Evolutionary conservation across 2,329 filamentous ascomycete genomes (phyloP), one percentile per base, ranked within the genome.

Genomic region (Xylariaceae sp.): DNA sequence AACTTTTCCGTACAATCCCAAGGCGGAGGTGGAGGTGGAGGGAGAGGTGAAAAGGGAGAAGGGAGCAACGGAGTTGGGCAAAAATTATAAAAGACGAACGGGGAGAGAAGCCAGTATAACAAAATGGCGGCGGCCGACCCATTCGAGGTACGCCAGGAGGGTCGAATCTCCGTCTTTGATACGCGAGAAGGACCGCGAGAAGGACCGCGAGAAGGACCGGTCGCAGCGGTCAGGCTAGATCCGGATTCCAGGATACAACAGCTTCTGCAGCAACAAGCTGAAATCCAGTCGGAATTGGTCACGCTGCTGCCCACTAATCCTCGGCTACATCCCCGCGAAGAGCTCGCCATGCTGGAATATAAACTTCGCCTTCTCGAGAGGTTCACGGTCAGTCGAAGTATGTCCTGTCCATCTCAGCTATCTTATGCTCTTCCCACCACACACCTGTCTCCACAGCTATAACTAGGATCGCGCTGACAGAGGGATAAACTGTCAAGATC

Each of bases 301-400:
- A 62, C 63, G 43, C 57, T 75, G 33, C 62, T 74, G 12, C 67
- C 69, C 38, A 24, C 7, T 24, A 24, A 11, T 11, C 11, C 61
- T 62, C 48, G 69, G 67, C 47, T 67, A 70, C 59, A 65, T 65
- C 33, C 63, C 67, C 36, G 64, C 44, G 47, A 66, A 34, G 74
- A 78, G 61, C 60, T 75, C 18, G 64, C 67, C 36, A 74, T 76
- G 70, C 61, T 79, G 51, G 72, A 70, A 43, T 67, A 74, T 57
- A 78, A 78, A 57, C 60, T 71, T 39, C 67, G 64, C 41, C 64
- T 68, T 30, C 61, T 78, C 40, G 66, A 70, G 50, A 58, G 61
- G 39, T 70, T 71, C 55, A 66, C 66, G 37, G 63, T 69, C 47
- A 65, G 64, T 43, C 66, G 73, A 53, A 66, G 74, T 78, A 63